These are phyloP conservation scores for Berkeleyomyces basicola DNA, from an alignment of 2,329 filamentous ascomycete species.

Conservation along the genomic window DNA sequence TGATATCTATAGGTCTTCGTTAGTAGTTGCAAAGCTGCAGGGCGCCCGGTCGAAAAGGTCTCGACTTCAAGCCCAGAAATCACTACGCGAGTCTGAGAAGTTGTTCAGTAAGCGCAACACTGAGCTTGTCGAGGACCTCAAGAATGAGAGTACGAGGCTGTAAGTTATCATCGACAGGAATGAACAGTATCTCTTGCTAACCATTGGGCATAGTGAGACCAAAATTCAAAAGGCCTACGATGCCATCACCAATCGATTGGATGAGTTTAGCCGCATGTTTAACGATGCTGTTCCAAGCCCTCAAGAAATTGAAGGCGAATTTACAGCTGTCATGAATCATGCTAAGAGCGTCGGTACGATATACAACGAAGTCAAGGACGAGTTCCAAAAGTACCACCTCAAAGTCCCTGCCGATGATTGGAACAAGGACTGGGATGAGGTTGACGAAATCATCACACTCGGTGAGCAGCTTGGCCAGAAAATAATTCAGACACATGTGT, in stretches of 20 bases:
- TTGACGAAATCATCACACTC: conserved; percentile 12
- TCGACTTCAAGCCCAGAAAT: neutral
- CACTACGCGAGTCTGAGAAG: conserved; percentile 1
- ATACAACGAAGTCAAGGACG: conserved; percentile 9
- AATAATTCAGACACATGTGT: conserved; percentile 11
- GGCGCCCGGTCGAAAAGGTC: conserved; percentile 5
- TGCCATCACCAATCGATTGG: neutral
- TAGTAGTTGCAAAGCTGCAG: conserved; percentile 6
- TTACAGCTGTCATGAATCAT: neutral
- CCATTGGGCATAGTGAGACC: neutral
- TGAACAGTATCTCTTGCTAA: neutral
- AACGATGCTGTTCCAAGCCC: neutral
- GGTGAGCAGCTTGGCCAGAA: conserved; percentile 11
- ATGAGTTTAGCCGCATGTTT: neutral
- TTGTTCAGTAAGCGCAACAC: conserved; percentile 5
- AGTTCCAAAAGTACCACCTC: neutral
- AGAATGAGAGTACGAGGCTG: conserved; percentile 8
- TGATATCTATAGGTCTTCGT: neutral
- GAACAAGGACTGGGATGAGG: conserved; percentile 11
- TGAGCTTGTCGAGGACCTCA: neutral
- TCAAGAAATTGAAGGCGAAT: neutral
- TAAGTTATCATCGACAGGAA: neutral
- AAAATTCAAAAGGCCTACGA: conserved; percentile 4
- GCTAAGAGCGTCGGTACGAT: conserved; percentile 5
- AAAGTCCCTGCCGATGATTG: conserved; percentile 1